Percentiles rank a stretch among this genome's conserved stretches.
These are phyloP conservation scores for Coniferiporia sulphurascens DNA, from an alignment of 1,284 basidiomycete genomes.

Conservation along the genomic window DNA sequence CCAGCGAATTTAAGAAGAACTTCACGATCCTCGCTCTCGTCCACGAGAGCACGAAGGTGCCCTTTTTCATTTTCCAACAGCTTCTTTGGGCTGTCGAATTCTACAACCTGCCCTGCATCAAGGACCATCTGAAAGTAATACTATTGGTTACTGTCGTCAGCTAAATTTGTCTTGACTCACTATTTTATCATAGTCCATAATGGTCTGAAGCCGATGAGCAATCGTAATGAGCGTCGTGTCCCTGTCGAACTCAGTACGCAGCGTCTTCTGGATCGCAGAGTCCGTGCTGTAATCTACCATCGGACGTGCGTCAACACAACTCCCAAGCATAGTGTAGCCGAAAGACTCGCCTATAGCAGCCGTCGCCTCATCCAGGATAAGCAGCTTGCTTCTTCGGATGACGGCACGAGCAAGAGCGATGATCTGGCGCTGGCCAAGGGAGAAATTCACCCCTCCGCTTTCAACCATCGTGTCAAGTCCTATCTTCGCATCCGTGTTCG, in stretches of 20 bases:
- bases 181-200: conserved; percentile 34
- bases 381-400: conserved; percentile 27
- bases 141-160: not conserved
- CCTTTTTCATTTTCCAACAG: conserved; percentile 14
- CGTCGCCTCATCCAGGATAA: conserved; percentile 32
- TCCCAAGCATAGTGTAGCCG: conserved; percentile 22
- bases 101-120: conserved; percentile 30
- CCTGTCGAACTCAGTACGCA: conserved; percentile 21
- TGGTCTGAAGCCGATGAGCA: conserved; percentile 34
- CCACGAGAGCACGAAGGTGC: conserved; percentile 13
- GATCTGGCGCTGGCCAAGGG: conserved; percentile 28
- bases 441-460: conserved; percentile 16
- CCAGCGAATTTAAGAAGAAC: conserved; percentile 19
- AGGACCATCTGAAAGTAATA: conserved; percentile 28
- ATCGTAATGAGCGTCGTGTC: conserved; percentile 32
- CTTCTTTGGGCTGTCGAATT: conserved; percentile 17
- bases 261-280: conserved; percentile 20
- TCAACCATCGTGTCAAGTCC: conserved; percentile 16
- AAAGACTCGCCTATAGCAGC: conserved; percentile 24
- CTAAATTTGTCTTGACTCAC: conserved; percentile 9
- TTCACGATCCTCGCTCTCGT: conserved; percentile 18
- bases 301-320: not conserved
- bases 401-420: conserved; percentile 40
- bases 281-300: conserved; percentile 22
- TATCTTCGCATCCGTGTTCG: not conserved